Percentiles rank a stretch among this genome's conserved stretches.
phyloP scores from a whole-genome alignment of 2,329 filamentous ascomycete genomes.

The Aspergillus terreus region DNA sequence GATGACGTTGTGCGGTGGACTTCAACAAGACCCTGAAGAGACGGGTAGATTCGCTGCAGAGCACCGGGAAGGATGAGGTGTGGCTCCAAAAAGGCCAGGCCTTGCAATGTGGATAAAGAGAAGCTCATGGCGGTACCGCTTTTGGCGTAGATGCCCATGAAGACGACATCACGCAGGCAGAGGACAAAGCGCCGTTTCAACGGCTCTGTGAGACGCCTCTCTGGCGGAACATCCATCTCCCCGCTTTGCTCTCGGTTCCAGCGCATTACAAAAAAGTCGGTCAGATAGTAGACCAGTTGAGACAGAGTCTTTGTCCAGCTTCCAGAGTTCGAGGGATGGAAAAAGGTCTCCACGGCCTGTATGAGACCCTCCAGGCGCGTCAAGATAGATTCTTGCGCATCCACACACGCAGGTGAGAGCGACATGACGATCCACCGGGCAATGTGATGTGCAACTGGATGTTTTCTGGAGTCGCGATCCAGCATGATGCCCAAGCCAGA shows the following conservation, averaged over 20 bases:
- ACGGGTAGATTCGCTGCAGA: slow-evolving; percentile 92
- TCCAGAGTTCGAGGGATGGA: slow-evolving; percentile 95
- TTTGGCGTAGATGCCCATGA: slow-evolving; percentile 98
- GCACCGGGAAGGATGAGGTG: slow-evolving; percentile 89
- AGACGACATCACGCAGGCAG: slow-evolving; percentile 85
- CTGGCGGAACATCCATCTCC: slow-evolving; percentile 80
- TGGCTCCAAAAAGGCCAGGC: slow-evolving; percentile 85
- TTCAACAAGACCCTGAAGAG: slow-evolving; percentile 92
- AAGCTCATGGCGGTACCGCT: slow-evolving; percentile 87
- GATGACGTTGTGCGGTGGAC: slow-evolving; percentile 95
- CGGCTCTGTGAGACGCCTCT: slow-evolving; percentile 73
- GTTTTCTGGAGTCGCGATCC: slow-evolving; percentile 89
- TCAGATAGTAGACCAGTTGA: slow-evolving; percentile 86
- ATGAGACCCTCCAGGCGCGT: slow-evolving; percentile 85
- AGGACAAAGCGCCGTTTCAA: slow-evolving; percentile 86
- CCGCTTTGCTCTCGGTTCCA: slow-evolving; percentile 95
- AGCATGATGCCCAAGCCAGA: slow-evolving; percentile 81
- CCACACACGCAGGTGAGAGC: slow-evolving; percentile 76
- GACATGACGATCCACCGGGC: slow-evolving; percentile 92
- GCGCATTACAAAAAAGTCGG: slow-evolving; percentile 93
- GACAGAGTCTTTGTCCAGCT: slow-evolving; percentile 85
- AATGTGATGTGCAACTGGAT: slow-evolving; percentile 86
- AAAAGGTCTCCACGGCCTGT: slow-evolving; percentile 95
- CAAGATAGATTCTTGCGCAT: slow-evolving; percentile 74
- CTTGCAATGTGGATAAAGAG: slow-evolving; percentile 85